Conservation (phyloP, 352 stramenopile species). For the Phytophthora hybrid region DNA sequence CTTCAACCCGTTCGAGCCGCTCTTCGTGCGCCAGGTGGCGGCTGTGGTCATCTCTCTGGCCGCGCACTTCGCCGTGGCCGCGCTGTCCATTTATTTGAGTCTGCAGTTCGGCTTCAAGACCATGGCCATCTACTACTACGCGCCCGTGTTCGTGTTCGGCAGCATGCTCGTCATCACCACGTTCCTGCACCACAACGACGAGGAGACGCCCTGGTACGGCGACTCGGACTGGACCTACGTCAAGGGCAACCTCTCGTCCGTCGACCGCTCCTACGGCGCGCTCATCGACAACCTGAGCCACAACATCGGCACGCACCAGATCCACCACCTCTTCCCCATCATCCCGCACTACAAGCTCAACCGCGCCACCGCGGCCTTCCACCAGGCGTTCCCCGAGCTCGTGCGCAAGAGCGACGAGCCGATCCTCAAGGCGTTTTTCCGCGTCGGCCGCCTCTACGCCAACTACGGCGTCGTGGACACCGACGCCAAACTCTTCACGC, state of each 20-base stretch:
- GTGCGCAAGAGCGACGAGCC: conserved; percentile 74
- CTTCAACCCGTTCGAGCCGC: conserved; percentile 82
- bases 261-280: conserved; percentile 82
- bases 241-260: conserved; percentile 83
- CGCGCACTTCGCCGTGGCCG: conserved; percentile 51
- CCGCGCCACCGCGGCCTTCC: conserved; percentile 68
- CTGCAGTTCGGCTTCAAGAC: conserved; percentile 57
- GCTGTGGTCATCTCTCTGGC: conserved; percentile 74
- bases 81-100: conserved; percentile 51
- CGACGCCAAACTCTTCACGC: conserved; percentile 73
- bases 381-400: conserved; percentile 75
- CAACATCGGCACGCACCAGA: conserved; percentile 89
- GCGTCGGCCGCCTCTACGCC: conserved; percentile 68
- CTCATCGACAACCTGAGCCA: conserved; percentile 87
- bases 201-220: conserved; percentile 85
- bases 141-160: conserved; percentile 75
- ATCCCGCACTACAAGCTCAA: conserved; percentile 89
- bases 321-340: conserved; percentile 90
- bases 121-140: conserved; percentile 86
- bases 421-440: conserved; percentile 74
- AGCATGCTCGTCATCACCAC: conserved; percentile 87
- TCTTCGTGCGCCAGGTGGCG: conserved; percentile 69
- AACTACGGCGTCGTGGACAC: conserved; percentile 74
- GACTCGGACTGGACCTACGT: conserved; percentile 89
- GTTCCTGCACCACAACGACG: conserved; percentile 88